Conservation (phyloP, 148 eudicot genomes). For the Silene conica region DNA sequence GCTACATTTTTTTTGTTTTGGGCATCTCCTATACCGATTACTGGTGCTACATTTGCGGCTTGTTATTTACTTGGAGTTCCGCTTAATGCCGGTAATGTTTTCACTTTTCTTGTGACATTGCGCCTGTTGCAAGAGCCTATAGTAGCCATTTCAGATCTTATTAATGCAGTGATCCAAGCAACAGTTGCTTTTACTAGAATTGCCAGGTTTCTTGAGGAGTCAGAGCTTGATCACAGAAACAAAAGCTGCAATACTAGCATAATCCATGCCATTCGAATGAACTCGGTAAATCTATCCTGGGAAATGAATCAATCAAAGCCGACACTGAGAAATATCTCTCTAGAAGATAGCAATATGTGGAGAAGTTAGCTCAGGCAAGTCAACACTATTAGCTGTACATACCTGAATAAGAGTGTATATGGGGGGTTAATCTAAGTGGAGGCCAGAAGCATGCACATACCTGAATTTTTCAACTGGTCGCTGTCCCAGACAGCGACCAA, state of each 20-base stretch:
- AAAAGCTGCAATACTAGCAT: neutral
- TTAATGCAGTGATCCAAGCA: neutral
- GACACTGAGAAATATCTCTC: neutral
- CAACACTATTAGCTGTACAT: neutral
- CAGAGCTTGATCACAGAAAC: neutral
- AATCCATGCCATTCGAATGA: neutral
- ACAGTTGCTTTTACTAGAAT: neutral
- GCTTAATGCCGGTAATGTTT: slow-evolving; percentile 54
- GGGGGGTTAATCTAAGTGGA: too few relatives aligned
- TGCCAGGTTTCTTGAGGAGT: neutral
- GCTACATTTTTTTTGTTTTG: neutral
- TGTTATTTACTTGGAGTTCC: slow-evolving; percentile 50
- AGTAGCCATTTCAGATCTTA: neutral
- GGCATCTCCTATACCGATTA: neutral
- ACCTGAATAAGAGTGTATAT: too few relatives aligned
- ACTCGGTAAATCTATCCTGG: neutral
- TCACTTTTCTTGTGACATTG: slow-evolving; percentile 58
- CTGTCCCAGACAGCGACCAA: too few relatives aligned
- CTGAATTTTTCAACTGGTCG: too few relatives aligned
- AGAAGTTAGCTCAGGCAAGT: neutral
- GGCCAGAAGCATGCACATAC: too few relatives aligned
- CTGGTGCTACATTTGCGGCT: slow-evolving; percentile 49
- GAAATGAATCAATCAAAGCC: neutral
- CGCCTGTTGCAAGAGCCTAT: neutral
- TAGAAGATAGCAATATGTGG: neutral